Conservation (phyloP, 441 rosid species). For the Adansonia gregorii region DNA sequence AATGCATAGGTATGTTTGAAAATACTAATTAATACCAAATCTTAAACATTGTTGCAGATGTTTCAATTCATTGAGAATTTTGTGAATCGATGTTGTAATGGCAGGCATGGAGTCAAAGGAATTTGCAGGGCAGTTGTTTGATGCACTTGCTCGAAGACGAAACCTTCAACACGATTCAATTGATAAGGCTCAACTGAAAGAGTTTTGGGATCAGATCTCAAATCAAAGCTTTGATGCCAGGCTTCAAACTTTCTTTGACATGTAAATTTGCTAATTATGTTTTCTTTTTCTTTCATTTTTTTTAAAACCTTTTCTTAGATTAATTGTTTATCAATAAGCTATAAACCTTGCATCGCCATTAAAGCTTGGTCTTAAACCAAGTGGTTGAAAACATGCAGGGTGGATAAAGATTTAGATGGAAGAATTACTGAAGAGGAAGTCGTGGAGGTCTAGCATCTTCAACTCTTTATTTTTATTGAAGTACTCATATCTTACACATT, state of each 20-base stretch:
- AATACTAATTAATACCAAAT: not conserved
- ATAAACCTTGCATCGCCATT: not conserved
- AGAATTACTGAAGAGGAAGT: slow-evolving; percentile 53
- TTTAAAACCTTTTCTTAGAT: not conserved
- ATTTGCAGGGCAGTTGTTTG: slow-evolving; percentile 55
- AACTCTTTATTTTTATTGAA: no score
- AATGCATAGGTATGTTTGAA: slow-evolving; percentile 38
- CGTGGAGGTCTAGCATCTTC: slow-evolving; percentile 41
- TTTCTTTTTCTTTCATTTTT: not conserved
- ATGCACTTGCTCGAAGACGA: slow-evolving; percentile 43
- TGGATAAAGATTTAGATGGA: slow-evolving; percentile 62
- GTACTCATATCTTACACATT: no score
- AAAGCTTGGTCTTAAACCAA: no score
- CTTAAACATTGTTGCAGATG: not conserved
- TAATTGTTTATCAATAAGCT: no score
- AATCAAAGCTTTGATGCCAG: slow-evolving; percentile 59
- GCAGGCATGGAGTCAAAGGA: slow-evolving; percentile 53
- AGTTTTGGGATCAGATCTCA: slow-evolving; percentile 61
- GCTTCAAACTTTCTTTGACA: slow-evolving; percentile 60
- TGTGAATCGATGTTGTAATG: not conserved
- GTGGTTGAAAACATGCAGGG: slow-evolving; percentile 37
- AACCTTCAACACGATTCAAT: slow-evolving; percentile 42
- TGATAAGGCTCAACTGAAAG: slow-evolving; percentile 35
- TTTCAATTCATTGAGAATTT: not conserved
- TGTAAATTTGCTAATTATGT: slow-evolving; percentile 37